Evolutionary conservation across 805 yeast genomes (phyloP).

Genomic region (Candida wancherniae): DNA sequence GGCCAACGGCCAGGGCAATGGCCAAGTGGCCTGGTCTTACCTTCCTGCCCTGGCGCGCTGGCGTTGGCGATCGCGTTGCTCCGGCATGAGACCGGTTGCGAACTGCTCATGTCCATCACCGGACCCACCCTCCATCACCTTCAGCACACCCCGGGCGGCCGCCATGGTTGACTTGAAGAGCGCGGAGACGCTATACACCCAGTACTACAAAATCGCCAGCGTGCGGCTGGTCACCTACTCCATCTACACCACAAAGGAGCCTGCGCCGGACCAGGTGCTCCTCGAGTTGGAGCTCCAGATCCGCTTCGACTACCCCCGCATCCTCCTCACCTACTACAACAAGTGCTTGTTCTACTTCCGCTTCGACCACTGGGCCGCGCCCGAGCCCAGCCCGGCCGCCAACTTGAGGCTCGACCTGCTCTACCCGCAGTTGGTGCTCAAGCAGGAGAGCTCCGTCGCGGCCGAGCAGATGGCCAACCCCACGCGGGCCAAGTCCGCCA

Average conservation of each 20-base stretch:
- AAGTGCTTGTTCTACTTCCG: conserved; percentile 34
- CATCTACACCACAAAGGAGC: conserved; percentile 24
- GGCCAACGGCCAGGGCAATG: too few species aligned
- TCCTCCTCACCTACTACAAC: conserved; percentile 39
- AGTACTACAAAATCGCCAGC: conserved; percentile 39
- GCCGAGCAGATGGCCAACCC: conserved; percentile 29
- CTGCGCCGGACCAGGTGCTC: conserved; percentile 33
- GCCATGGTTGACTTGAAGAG: too few species aligned
- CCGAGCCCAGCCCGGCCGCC: neutral
- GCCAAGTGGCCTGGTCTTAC: too few species aligned
- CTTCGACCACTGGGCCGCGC: conserved; percentile 22
- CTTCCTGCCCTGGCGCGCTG: too few species aligned
- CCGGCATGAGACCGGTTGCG: too few species aligned
- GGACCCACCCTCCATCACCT: too few species aligned
- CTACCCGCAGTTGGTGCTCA: conserved; percentile 23
- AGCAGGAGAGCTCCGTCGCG: conserved; percentile 19
- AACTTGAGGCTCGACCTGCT: conserved; percentile 7
- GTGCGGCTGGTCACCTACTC: conserved; percentile 25
- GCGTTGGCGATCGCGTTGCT: too few species aligned
- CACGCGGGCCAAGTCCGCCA: conserved; percentile 16
- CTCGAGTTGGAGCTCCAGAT: conserved; percentile 36
- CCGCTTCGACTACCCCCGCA: conserved; percentile 32
- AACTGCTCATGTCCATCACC: too few species aligned
- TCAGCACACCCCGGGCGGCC: too few species aligned
- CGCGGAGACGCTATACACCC: conserved; percentile 32